phyloP scores from a whole-genome alignment of 257 asterid genomes.

The Coffea canephora region DNA sequence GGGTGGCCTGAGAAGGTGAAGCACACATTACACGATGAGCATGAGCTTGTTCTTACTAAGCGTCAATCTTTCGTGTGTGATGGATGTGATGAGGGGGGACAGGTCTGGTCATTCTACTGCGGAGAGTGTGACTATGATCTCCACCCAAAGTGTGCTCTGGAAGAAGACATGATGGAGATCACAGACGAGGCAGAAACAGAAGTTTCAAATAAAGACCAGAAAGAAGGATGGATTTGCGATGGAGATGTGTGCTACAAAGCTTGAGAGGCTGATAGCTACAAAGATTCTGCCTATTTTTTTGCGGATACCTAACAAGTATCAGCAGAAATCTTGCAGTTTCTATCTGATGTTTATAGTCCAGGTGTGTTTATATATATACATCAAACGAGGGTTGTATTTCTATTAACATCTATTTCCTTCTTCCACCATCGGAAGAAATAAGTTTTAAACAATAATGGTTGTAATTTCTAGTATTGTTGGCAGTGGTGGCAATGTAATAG shows the following conservation, averaged over 20 bases:
- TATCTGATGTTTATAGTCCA: not conserved
- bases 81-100: constrained; percentile 55
- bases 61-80: constrained; percentile 50
- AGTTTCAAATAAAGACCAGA: constrained; percentile 7
- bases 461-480: not conserved
- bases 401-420: not conserved
- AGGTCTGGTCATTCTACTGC: constrained; percentile 61
- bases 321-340: not conserved
- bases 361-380: not conserved
- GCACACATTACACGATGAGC: constrained; percentile 43
- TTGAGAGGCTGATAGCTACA: not conserved
- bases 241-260: constrained; percentile 29
- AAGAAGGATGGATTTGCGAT: constrained; percentile 31
- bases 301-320: not conserved
- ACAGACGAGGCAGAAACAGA: not conserved
- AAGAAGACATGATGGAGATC: constrained; percentile 22
- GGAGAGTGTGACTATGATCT: constrained; percentile 64
- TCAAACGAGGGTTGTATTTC: not conserved
- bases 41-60: constrained; percentile 58
- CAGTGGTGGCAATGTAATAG: not conserved
- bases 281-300: not conserved
- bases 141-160: constrained; percentile 63
- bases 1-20: constrained; percentile 65
- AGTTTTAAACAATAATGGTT: not conserved
- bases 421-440: not conserved